Evolutionary conservation across 768 basidiomycete species (phyloP).

Genomic region (Trametes elegans): DNA sequence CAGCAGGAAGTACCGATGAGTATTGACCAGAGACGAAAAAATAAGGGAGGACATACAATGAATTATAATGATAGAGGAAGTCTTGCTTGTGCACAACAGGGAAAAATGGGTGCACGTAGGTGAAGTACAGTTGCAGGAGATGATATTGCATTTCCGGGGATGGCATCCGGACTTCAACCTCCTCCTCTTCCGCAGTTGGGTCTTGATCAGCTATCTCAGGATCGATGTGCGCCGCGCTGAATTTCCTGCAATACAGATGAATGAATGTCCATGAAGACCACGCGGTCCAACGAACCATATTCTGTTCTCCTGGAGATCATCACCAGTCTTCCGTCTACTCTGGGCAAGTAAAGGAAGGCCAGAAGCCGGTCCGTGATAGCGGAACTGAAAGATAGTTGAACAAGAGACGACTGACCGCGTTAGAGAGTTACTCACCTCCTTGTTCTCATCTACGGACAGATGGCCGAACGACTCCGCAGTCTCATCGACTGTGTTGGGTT

Average conservation of each 20-base stretch:
- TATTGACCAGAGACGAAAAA: no score
- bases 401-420: constrained; percentile 6
- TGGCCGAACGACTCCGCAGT: constrained; percentile 62
- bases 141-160: constrained; percentile 60
- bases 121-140: constrained; percentile 75
- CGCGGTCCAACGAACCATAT: constrained; percentile 21
- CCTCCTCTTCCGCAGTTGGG: constrained; percentile 6
- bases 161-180: constrained; percentile 43
- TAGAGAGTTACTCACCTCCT: constrained; percentile 46
- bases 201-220: constrained; percentile 1
- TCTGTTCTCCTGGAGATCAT: constrained; percentile 56
- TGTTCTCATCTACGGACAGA: constrained; percentile 73
- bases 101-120: constrained; percentile 79
- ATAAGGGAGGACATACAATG: constrained; percentile 8
- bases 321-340: constrained; percentile 63
- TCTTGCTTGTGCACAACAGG: constrained; percentile 75
- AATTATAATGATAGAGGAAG: constrained; percentile 58
- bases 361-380: constrained; percentile 78
- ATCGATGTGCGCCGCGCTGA: constrained; percentile 5
- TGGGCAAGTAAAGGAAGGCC: constrained; percentile 74
- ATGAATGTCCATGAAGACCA: no score
- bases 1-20: not conserved
- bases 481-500: constrained; percentile 30
- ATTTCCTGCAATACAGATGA: constrained; percentile 18
- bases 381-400: constrained; percentile 47